These are phyloP conservation scores for Cephaloascus albidus DNA, from an alignment of 805 yeast genomes.

Conservation along the genomic window DNA sequence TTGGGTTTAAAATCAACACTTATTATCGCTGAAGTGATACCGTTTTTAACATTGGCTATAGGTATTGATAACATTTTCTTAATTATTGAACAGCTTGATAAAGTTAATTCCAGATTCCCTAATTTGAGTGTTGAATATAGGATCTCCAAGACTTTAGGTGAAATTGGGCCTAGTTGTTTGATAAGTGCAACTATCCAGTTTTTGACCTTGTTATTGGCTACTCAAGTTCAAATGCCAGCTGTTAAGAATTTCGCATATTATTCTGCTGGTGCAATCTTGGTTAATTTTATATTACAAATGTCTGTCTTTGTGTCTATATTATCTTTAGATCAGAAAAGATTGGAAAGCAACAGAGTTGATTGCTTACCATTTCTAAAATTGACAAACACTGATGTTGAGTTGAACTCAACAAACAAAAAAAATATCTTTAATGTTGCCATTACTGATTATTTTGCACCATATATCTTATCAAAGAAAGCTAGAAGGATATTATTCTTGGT, in stretches of 20 bases:
- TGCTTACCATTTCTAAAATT: conserved; percentile 45
- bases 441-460: conserved; percentile 46
- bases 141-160: conserved; percentile 54
- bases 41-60: conserved; percentile 83
- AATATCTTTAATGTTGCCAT: conserved; percentile 29
- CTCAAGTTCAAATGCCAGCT: conserved; percentile 89
- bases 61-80: conserved; percentile 95
- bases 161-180: conserved; percentile 82
- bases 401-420: neutral
- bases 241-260: conserved; percentile 88
- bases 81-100: conserved; percentile 68
- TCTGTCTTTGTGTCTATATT: conserved; percentile 74
- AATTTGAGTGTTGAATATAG: conserved; percentile 39
- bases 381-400: neutral
- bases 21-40: conserved; percentile 94
- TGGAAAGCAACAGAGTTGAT: conserved; percentile 53
- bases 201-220: conserved; percentile 71
- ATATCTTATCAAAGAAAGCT: conserved; percentile 37
- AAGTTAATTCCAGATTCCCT: conserved; percentile 37
- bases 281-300: conserved; percentile 71
- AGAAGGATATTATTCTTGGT: conserved; percentile 39
- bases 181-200: conserved; percentile 71
- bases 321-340: conserved; percentile 53
- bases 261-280: conserved; percentile 76
- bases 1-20: conserved; percentile 81